Conservation (phyloP, 306 rosid species). For the Myrica gale region DNA sequence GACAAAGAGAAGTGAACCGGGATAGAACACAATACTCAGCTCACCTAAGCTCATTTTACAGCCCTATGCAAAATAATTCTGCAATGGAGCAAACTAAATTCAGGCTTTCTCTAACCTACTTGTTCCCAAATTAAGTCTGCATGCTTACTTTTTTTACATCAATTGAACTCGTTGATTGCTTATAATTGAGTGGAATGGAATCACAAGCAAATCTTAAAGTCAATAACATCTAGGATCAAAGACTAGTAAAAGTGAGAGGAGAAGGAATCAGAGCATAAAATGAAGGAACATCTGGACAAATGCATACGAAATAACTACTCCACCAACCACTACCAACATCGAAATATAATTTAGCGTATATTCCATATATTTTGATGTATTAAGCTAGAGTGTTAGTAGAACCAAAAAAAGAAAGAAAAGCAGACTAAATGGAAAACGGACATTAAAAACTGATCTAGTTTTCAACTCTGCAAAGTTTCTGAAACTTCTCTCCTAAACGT, state of each 20-base stretch:
- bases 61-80: background rate
- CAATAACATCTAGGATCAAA: background rate
- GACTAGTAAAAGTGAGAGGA: background rate
- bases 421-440: background rate
- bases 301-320: background rate
- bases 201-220: background rate
- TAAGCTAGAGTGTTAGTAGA: background rate
- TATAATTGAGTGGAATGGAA: background rate
- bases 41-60: background rate
- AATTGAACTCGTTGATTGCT: background rate
- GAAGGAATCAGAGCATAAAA: background rate
- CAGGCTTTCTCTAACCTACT: background rate
- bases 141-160: background rate
- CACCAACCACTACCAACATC: background rate
- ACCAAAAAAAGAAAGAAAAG: background rate
- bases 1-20: background rate
- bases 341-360: background rate
- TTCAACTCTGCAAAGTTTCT: background rate
- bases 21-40: background rate
- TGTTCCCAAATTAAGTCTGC: background rate
- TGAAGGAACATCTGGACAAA: background rate
- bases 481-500: background rate
- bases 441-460: background rate
- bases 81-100: background rate
- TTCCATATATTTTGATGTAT: background rate